Percentiles rank a stretch among this genome's conserved stretches.
Evolutionary conservation across 768 basidiomycete species (phyloP).

Genomic region (Suillus hirtellus): DNA sequence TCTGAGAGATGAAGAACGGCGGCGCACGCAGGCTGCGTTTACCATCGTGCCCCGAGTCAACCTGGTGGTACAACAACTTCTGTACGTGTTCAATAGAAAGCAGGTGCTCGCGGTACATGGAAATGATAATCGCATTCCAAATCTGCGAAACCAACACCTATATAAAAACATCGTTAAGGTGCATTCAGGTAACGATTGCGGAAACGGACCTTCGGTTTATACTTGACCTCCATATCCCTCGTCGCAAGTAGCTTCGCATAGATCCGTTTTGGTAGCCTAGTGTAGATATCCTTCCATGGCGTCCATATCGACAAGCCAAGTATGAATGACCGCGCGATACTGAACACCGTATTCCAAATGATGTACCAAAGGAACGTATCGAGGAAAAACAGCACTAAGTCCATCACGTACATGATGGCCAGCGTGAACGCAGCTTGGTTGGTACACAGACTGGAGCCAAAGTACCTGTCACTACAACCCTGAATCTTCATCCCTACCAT

Average conservation of each 20-base stretch:
- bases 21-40: conserved; percentile 92
- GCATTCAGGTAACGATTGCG: background rate
- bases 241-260: conserved; percentile 95
- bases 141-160: conserved; percentile 98
- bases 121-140: conserved; percentile 99
- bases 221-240: conserved; percentile 95
- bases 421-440: conserved; percentile 96
- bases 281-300: conserved; percentile 98
- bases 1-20: conserved; percentile 97
- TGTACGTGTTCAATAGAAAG: conserved; percentile 98
- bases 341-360: conserved; percentile 97
- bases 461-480: conserved; percentile 83
- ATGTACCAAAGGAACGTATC: conserved; percentile 99
- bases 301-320: conserved; percentile 98
- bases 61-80: conserved; percentile 96
- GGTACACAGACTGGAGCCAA: conserved; percentile 79
- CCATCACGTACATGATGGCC: conserved; percentile 99
- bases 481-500: conserved; percentile 98
- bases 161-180: background rate
- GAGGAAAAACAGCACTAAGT: conserved; percentile 94
- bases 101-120: conserved; percentile 99
- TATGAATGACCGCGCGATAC: conserved; percentile 83
- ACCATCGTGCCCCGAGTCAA: conserved; percentile 80
- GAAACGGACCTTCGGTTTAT: conserved; percentile 93
- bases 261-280: conserved; percentile 92